Evolutionary conservation across 306 rosid genomes (phyloP).

Genomic region (Lotus japonicus): DNA sequence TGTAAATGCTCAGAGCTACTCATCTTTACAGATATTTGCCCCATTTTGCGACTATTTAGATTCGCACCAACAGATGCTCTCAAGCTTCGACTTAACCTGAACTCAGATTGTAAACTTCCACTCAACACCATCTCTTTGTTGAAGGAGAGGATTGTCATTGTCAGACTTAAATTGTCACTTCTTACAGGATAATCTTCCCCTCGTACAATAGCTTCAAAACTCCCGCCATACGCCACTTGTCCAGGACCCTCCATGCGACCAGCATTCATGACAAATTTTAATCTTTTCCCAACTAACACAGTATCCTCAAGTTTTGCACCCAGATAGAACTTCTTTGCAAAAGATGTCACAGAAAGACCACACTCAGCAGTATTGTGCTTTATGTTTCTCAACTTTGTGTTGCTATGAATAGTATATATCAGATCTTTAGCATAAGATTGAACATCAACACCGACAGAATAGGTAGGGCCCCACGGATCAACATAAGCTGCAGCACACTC

Average conservation of each 20-base stretch:
- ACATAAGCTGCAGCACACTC: constrained; percentile 76
- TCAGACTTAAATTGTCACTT: constrained; percentile 56
- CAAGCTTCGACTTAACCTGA: constrained; percentile 56
- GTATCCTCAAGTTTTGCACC: constrained; percentile 93
- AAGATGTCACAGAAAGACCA: constrained; percentile 80
- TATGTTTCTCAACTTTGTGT: constrained; percentile 55
- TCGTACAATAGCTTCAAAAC: constrained; percentile 61
- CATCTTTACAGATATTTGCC: constrained; percentile 61
- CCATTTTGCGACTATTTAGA: constrained; percentile 86
- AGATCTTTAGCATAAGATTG: constrained; percentile 72
- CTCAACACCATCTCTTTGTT: constrained; percentile 76
- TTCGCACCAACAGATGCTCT: constrained; percentile 61
- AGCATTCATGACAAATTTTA: constrained; percentile 62
- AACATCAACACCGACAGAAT: constrained; percentile 68
- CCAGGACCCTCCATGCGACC: constrained; percentile 68
- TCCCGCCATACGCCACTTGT: constrained; percentile 78
- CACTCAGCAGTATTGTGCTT: constrained; percentile 61
- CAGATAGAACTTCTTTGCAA: constrained; percentile 51
- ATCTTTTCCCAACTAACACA: constrained; percentile 65
- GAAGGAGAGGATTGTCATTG: constrained; percentile 62
- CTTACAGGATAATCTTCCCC: constrained; percentile 85
- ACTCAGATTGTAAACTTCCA: constrained; percentile 71
- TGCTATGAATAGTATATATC: constrained; percentile 57
- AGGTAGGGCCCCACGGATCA: constrained; percentile 52
- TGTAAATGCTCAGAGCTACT: constrained; percentile 85